phyloP scores from a whole-genome alignment of 164 flowering plant species.

The Sedum album region DNA sequence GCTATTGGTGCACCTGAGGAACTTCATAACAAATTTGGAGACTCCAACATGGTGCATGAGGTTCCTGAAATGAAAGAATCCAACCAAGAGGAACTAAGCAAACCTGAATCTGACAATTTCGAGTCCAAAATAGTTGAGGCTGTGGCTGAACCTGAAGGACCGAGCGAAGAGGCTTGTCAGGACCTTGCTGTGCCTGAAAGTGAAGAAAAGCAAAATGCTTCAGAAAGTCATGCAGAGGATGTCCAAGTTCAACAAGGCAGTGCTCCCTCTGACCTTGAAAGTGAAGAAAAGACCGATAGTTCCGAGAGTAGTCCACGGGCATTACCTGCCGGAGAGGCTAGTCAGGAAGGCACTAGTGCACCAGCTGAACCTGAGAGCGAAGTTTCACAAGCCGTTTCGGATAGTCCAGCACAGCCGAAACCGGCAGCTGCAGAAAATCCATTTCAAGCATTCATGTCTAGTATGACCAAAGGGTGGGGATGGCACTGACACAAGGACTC shows the following conservation, averaged over 20 bases:
- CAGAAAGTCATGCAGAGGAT: not conserved
- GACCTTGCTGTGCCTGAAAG: not conserved
- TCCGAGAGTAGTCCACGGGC: too few relatives aligned
- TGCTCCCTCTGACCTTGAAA: not conserved
- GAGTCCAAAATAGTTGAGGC: too few relatives aligned
- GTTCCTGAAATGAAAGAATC: not conserved
- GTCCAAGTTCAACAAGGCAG: too few relatives aligned
- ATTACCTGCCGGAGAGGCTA: not conserved
- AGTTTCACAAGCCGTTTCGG: not conserved
- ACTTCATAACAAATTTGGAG: not conserved
- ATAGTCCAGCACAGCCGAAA: not conserved
- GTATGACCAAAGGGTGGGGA: not conserved
- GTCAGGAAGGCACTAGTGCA: not conserved
- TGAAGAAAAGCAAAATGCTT: not conserved
- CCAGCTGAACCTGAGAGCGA: not conserved
- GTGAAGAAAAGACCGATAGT: too few relatives aligned
- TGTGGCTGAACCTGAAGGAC: too few relatives aligned
- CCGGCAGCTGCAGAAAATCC: not conserved
- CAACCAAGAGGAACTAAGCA: too few relatives aligned
- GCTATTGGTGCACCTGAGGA: too few relatives aligned
- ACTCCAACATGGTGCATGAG: not conserved
- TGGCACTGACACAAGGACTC: not conserved
- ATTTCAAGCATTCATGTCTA: not conserved
- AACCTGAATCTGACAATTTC: too few relatives aligned
- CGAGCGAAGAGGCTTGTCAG: too few relatives aligned